Evolutionary conservation across 208 protist species (phyloP), one percentile per base, ranked within the genome.

Genomic region (Leishmania gerbilli): DNA sequence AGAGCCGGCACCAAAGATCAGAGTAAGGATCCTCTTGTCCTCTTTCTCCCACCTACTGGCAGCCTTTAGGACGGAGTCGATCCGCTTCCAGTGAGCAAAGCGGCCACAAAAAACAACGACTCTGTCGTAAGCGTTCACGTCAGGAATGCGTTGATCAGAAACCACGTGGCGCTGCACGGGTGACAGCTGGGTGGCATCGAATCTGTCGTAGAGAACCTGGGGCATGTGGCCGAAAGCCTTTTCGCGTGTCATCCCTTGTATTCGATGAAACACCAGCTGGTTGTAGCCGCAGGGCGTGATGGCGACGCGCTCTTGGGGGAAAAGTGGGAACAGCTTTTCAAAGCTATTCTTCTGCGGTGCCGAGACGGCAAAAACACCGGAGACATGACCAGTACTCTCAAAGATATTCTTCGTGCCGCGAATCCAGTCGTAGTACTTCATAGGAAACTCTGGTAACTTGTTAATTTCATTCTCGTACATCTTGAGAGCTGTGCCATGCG

Each of bases 401-500:
- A 95, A 93, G 7, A 95, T 81, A 72, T 81, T 90, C 84, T 87
- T 88, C 0, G 87, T 83, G 5, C 84, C 77, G 19, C 89, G 88
- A 37, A 95, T 91, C 90, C 92, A 95, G 78, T 89, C 80, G 76
- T 95, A 95, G 80, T 85, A 95, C 79, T 87, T 89, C 90, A 95
- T 93, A 2, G 92, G 92, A 71, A 93, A 95, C 27, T 95, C 92
- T 40, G 83, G 84, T 0, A 92, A 86, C 60, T 85, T 83, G 65
- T 88, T 88, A 47, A 95, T 81, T 78, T 95, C 92, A 55, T 95
- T 93, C 78, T 95, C 83, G 78, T 95, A 95, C 92, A 95, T 95
- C 79, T 93, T 95, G 34, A 95, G 85, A 4, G 92, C 92, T 17
- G 92, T 95, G 1, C 92, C 92, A 77, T 95, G 92, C 13, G 90